Evolutionary conservation across 1,139 yeast species (phyloP).

Genomic region (Magnusiomyces suaveolens): DNA sequence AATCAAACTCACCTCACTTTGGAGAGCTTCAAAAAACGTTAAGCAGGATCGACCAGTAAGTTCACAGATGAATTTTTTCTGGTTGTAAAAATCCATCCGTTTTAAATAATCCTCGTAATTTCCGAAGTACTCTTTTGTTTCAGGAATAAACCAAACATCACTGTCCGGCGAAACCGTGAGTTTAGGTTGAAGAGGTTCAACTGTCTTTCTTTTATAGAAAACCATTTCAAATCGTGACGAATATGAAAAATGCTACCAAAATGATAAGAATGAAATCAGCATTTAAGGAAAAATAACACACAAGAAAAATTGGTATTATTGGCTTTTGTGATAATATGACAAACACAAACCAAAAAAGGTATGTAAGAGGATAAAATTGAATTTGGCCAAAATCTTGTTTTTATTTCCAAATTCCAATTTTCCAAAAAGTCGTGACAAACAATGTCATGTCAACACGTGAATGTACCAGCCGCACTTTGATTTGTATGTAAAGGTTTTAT

Average conservation of each 20-base stretch:
- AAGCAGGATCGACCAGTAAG: slow-evolving; percentile 89
- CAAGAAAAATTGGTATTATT: not conserved
- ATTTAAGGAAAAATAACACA: not conserved
- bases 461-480: not conserved
- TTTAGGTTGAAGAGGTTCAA: slow-evolving; percentile 24
- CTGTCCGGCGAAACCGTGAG: slow-evolving; percentile 23
- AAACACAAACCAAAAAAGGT: not conserved
- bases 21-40: slow-evolving; percentile 80
- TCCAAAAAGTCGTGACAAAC: not conserved
- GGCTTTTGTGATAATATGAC: too few relatives aligned
- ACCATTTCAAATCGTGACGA: slow-evolving; percentile 16
- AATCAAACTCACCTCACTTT: slow-evolving; percentile 43
- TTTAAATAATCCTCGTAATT: slow-evolving; percentile 65
- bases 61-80: slow-evolving; percentile 84
- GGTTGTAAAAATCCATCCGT: slow-evolving; percentile 34
- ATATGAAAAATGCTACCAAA: not conserved
- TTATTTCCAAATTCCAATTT: not conserved
- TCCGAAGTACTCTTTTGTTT: slow-evolving; percentile 80
- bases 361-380: not conserved
- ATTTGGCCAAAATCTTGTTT: not conserved
- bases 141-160: slow-evolving; percentile 60
- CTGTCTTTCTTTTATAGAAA: slow-evolving; percentile 31
- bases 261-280: not conserved
- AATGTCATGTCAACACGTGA: not conserved
- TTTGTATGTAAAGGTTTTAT: not conserved